phyloP scores from a whole-genome alignment of 2,329 filamentous ascomycete genomes.

The Phaeosphaeria sp. region DNA sequence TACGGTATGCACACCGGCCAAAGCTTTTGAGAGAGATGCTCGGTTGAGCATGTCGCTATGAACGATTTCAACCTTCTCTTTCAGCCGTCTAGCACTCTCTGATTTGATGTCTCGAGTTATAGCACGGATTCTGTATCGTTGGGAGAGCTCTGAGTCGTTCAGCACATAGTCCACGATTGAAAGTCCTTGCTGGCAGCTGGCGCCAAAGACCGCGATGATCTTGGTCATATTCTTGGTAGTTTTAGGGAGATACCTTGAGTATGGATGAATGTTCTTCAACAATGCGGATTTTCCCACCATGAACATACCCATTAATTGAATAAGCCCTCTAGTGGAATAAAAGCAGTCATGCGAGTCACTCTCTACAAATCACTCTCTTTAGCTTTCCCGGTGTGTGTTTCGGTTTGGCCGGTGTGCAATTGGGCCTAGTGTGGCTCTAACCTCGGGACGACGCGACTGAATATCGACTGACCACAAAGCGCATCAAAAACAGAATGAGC shows the following conservation, averaged over 20 bases:
- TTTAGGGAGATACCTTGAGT: background rate
- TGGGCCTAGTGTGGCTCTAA: too few species aligned
- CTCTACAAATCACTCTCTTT: too few species aligned
- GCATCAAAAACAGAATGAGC: too few species aligned
- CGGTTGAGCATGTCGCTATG: slow-evolving; percentile 50
- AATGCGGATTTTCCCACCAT: too few species aligned
- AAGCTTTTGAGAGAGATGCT: slow-evolving; percentile 48
- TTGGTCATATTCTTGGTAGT: slow-evolving; percentile 17
- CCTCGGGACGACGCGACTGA: too few species aligned
- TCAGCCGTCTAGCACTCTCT: slow-evolving; percentile 40
- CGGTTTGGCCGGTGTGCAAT: too few species aligned
- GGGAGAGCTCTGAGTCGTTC: slow-evolving; percentile 51
- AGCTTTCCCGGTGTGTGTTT: too few species aligned
- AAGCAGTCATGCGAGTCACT: too few species aligned
- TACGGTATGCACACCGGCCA: slow-evolving; percentile 55
- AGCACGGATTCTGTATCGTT: slow-evolving; percentile 56
- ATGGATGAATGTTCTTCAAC: background rate
- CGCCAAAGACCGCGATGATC: slow-evolving; percentile 53
- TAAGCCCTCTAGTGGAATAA: too few species aligned
- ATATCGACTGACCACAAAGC: too few species aligned
- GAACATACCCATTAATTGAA: too few species aligned
- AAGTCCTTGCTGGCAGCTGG: slow-evolving; percentile 60
- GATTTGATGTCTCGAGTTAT: slow-evolving; percentile 55
- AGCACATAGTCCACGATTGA: slow-evolving; percentile 55
- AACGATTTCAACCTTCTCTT: slow-evolving; percentile 44